These are phyloP conservation scores for Eucalyptus virginea DNA, from an alignment of 345 rosid species.

Conservation along the genomic window DNA sequence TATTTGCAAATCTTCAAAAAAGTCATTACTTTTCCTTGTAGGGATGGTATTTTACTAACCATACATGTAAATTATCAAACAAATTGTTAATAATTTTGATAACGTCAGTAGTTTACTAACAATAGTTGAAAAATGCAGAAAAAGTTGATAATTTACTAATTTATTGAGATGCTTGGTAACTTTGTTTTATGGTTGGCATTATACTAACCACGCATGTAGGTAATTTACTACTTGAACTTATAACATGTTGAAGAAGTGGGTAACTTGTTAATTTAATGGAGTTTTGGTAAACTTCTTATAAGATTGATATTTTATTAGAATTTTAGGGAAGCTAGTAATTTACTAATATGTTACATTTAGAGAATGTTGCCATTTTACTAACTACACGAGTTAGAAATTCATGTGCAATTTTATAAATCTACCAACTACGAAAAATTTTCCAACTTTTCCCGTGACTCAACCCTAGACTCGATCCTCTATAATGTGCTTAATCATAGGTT, in stretches of 20 bases:
- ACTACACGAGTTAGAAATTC: not conserved
- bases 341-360: not conserved
- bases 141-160: not conserved
- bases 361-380: not conserved
- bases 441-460: not conserved
- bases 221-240: not conserved
- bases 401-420: not conserved
- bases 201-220: not conserved
- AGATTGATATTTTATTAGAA: not conserved
- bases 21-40: rapidly evolving
- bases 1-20: not conserved
- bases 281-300: not conserved
- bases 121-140: not conserved
- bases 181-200: not conserved
- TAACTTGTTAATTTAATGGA: not conserved
- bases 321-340: rapidly evolving
- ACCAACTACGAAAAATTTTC: not conserved
- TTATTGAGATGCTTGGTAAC: not conserved
- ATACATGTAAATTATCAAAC: not conserved
- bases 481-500: not conserved
- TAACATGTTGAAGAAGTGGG: not conserved
- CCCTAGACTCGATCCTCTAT: not conserved
- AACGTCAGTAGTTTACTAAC: not conserved
- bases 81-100: rapidly evolving
- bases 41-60: not conserved